Conservation (phyloP, 2,329 filamentous ascomycete genomes). For the Diaporthe humulicola region DNA sequence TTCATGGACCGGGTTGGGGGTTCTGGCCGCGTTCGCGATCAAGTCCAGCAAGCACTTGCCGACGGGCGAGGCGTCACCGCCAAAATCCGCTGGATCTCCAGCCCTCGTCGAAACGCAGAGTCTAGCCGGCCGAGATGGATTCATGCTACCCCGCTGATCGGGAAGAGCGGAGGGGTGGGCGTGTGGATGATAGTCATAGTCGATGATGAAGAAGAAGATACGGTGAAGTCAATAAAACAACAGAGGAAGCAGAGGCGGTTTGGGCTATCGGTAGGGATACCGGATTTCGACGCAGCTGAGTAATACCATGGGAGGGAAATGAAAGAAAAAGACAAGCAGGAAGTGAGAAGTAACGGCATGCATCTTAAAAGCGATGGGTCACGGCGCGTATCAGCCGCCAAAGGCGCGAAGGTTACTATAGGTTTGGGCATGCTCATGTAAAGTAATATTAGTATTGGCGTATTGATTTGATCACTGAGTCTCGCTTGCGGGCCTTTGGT, state of each 20-base stretch:
- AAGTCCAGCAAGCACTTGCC: slow-evolving; percentile 69
- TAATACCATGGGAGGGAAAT: neutral
- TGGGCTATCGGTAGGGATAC: neutral
- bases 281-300: neutral
- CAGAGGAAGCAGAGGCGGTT: neutral
- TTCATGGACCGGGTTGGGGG: slow-evolving; percentile 68
- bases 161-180: slow-evolving; percentile 75
- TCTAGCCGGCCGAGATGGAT: slow-evolving; percentile 74
- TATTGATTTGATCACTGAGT: neutral
- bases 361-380: neutral
- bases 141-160: slow-evolving; percentile 81
- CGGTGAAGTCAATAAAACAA: neutral
- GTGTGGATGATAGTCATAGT: slow-evolving; percentile 85
- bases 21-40: slow-evolving; percentile 59
- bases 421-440: neutral
- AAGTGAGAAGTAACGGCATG: neutral
- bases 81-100: slow-evolving; percentile 77
- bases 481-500: no score
- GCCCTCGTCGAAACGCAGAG: slow-evolving; percentile 63
- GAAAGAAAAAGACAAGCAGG: no score
- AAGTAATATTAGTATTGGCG: neutral
- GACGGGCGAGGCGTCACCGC: slow-evolving; percentile 80
- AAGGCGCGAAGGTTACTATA: neutral
- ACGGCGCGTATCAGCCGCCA: neutral
- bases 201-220: slow-evolving; percentile 65